Base-by-base conservation (phyloP, 768 basidiomycete species). In the Fomitopsis pulvina region DNA sequence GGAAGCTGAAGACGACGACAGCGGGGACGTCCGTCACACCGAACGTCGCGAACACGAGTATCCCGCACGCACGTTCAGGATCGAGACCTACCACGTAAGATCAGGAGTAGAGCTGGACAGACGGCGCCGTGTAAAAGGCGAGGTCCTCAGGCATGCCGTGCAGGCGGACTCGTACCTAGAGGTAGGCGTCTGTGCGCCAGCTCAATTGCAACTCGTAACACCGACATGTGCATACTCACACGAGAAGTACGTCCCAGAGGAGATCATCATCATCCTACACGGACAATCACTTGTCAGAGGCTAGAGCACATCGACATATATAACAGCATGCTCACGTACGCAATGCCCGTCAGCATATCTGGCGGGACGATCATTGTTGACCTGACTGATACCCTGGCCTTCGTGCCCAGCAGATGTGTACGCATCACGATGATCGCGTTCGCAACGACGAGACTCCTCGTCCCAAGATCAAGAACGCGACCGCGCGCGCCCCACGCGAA, bases 31-130 rank as follows among this genome's bases (percentile, higher is more conserved):
- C 67, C 50, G 66, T 65, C 26, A 69, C 46, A 1, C 60, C 66
- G n/a, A 68, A 59, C 61, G 74, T 65, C 1, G 59, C 63, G 45
- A 71, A 76, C 27, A 76, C 66, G 47, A 69, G 65, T 5, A 62
- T 58, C 12, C 66, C 69, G 38, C 67, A 59, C 24, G 65, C 41
- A 65, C 76, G 52, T 80, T 78, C 71, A 79, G 69, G n/a, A 79
- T 67, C 0, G 77, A 70, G 29, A 79, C 68, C 76, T 77, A 49
- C n/a, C 22, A 22, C 5, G 32, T 10, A 12, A 41, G 20, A 9
- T 32, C 45, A 8, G 29, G 22, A 28, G 18, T n/a, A 47, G 7
- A 21, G 11, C n/a, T n/a, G 37, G 29, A n/a, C 3, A 10, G 18
- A 27, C 28, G 54, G 10, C 22, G 56, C 57, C 14, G 51, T 44